Evolutionary conservation across 495 filamentous ascomycete species (phyloP), one percentile per base, ranked within the genome.

Genomic region (Coniosporium apollinis): DNA sequence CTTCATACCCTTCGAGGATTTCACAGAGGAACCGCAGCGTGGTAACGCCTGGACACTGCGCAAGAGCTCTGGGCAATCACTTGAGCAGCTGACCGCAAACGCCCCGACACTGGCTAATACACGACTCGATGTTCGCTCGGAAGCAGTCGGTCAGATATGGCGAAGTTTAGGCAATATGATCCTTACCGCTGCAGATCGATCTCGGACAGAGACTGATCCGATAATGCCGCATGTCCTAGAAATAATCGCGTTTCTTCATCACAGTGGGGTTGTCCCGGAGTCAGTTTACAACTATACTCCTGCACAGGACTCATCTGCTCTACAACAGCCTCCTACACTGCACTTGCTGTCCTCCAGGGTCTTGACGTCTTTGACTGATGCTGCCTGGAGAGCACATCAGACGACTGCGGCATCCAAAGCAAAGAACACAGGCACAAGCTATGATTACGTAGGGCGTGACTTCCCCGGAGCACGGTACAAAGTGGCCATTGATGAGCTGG

Each of bases 211-310:
- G 29, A 54, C 56, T 9, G 60, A 59, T 30, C 25, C 54, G 9
- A 67, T 66, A 19, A 72, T 74, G 66, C 63, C 67, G 26, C 58
- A 59, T 40, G 67, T 77, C 2, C 63, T 69, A 37, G 65, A 63
- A 18, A 61, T 70, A 13, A 64, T 79, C 39, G 74, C 70, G 15
- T 61, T 66, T 33, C 41, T 79, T 26, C 74, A 79, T 44, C 70
- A 72, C 43, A 51, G 60, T 7, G 69, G 58, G 19, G 49, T 64
- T 34, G 58, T 78, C 7, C 66, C 74, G n/a, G 57, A 66, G 18
- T 57, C 60, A n/a, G 58, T 77, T 1, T 79, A 78, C 44, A 61
- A 59, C 39, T 65, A 62, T 44, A 35, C 30, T 11, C 47, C 52
- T 0, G 17, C 33, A 26, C 29, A 39, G 4, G 57, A 64, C 40